Conservation (phyloP, 352 stramenopile species). For the Phytopythium vexans region DNA sequence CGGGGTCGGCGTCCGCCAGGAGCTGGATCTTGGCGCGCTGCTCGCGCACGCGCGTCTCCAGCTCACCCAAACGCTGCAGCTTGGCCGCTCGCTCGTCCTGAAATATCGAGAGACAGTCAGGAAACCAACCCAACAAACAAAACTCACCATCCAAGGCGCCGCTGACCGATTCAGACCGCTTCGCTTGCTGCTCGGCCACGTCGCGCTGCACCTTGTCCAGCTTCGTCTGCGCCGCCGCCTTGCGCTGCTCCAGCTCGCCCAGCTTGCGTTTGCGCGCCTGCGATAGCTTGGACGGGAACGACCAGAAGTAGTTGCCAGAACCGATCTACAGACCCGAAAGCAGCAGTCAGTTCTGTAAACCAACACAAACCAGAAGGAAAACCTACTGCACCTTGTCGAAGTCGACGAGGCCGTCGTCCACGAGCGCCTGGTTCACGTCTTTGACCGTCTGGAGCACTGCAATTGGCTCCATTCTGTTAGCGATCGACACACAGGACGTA, state of each 20-base stretch:
- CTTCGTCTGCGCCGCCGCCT: constrained; percentile 30
- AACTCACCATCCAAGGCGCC: neutral
- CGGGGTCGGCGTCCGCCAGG: constrained; percentile 71
- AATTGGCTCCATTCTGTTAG: neutral
- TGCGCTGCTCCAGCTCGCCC: constrained; percentile 55
- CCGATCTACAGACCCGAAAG: constrained; percentile 42
- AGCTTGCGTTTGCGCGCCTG: constrained; percentile 80
- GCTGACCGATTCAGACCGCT: constrained; percentile 59
- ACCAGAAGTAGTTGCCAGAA: constrained; percentile 89
- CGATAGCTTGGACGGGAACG: constrained; percentile 79
- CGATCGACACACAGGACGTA: neutral
- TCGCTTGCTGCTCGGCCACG: constrained; percentile 42
- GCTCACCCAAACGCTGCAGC: constrained; percentile 44
- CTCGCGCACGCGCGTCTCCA: constrained; percentile 46
- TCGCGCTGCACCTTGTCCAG: constrained; percentile 43
- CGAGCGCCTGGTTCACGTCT: constrained; percentile 84
- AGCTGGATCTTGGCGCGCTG: constrained; percentile 56
- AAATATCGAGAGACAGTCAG: neutral
- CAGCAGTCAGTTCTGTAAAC: neutral
- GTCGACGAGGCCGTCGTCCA: constrained; percentile 80
- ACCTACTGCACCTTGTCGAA: constrained; percentile 57
- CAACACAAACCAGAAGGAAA: neutral
- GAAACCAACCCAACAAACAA: neutral
- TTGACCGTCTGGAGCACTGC: constrained; percentile 87
- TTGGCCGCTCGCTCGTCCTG: constrained; percentile 67